phyloP scores from a whole-genome alignment of 75 land plant species.

The Pinus albicaulis region DNA sequence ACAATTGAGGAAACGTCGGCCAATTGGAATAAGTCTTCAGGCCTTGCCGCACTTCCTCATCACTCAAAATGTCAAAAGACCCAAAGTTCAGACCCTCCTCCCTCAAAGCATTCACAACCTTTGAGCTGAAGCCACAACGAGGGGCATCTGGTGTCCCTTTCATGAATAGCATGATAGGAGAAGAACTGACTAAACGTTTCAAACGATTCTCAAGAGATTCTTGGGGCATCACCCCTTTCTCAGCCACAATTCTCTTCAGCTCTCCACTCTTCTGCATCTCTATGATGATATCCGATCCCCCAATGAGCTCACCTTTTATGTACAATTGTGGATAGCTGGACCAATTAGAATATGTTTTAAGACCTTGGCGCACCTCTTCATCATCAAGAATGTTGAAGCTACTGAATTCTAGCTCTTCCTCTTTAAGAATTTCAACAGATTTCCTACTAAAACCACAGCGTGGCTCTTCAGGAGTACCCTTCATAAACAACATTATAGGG shows the following conservation, averaged over 20 bases:
- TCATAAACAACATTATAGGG: slow-evolving; percentile 86
- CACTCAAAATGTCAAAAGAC: slow-evolving; percentile 74
- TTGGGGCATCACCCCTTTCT: slow-evolving; percentile 49
- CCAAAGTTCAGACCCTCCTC: slow-evolving; percentile 64
- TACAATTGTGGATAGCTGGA: slow-evolving; percentile 88
- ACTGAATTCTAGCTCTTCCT: slow-evolving; percentile 52
- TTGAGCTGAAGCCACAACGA: slow-evolving; percentile 85
- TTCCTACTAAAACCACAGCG: slow-evolving; percentile 84
- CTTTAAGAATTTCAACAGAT: slow-evolving; percentile 61
- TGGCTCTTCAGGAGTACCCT: slow-evolving; percentile 78
- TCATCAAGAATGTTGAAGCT: slow-evolving; percentile 77
- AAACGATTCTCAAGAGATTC: slow-evolving; percentile 62
- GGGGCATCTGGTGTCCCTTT: slow-evolving; percentile 84
- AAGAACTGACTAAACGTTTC: slow-evolving; percentile 50
- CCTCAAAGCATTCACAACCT: slow-evolving; percentile 71
- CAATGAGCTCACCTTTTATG: slow-evolving; percentile 74
- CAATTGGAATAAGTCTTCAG: slow-evolving; percentile 83
- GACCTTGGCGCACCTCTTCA: slow-evolving; percentile 77
- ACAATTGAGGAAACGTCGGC: slow-evolving; percentile 94
- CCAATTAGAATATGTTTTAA: slow-evolving; percentile 87
- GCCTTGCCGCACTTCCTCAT: slow-evolving; percentile 84
- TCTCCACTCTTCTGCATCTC: slow-evolving; percentile 89
- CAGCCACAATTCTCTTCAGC: slow-evolving; percentile 49
- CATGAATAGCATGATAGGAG: slow-evolving; percentile 75
- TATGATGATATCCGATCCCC: slow-evolving; percentile 81